Evolutionary conservation across 1,139 yeast genomes (phyloP), one percentile per base, ranked within the genome.

Genomic region (Yamadazyma aaseri): DNA sequence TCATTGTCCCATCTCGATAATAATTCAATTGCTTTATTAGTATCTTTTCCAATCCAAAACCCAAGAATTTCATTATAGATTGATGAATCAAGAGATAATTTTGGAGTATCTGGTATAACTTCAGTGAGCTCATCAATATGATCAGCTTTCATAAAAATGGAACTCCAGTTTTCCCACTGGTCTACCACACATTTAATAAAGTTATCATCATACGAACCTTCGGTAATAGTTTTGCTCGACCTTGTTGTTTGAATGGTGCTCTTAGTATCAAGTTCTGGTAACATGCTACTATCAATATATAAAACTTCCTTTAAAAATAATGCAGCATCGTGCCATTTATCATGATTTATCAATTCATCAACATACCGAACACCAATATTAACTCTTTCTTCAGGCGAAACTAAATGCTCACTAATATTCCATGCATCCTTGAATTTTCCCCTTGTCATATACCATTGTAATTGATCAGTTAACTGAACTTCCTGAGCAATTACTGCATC

Each of bases 401-500:
- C 60, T 38, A 86, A 62, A 47, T 71, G 76, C 30, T 69, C 74
- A 38, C 94, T 74, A 44, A 86, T 77, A 29, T 71, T 73, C 95
- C 96, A 89, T 0, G 96, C 96, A 29, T 80, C 80, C 17, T 67
- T 61, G 45, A 60, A 85, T 37, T 65, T 56, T 3, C 71, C 71
- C 24, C 65, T 74, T 1, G 76, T 77, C 10, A 79, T 40, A 39
- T 71, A 82, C 97, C 97, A 92, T 3, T 76, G 65, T 28, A 83
- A 70, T 39, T 82, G 75, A 51, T 90, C 97, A 20, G 63, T 56
- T 16, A 84, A 56, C 42, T 79, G 81, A 17, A 83, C 67, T 44
- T 83, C 89, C 46, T 79, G 75, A 0, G 90, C 90, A 10, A 80
- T 65, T 2, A 92, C 85, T 1, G 83, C 90, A 59, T 89, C 97